Base-by-base conservation (phyloP, 2,329 filamentous ascomycete genomes). In the Cytospora paraplurivora region DNA sequence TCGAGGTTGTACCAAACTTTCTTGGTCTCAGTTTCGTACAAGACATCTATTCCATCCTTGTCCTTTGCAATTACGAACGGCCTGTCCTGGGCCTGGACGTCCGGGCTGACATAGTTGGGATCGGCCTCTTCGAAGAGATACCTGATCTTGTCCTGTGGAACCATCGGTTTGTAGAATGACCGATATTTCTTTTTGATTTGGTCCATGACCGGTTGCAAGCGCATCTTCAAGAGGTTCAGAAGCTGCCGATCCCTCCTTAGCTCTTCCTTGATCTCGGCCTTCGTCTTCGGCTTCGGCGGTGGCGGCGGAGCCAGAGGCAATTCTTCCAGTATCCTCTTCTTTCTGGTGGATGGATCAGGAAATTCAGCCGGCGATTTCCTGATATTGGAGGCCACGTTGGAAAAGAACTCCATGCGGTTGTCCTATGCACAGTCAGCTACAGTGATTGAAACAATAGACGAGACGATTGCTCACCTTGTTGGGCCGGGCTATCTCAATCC, bases 1-100 rank as follows among this genome's bases (percentile, higher is more conserved):
- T 98, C 93, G 53, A 99, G 81, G 69, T 99, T 99, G 80, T 97
- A 98, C 75, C 89, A 98, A 75, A 93, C 95, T 74, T 95, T 97
- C 63, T 87, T 87, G 1, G 87, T 91, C 1, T 84, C 83, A 6
- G 86, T 87, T 68, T 98, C 91, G 47, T 87, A 81, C 52, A 99
- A 79, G 17, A 93, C 93, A 49, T 86, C 82, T 12, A 90, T 86
- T 10, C 90, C 93, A 67, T 95, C 85, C 67, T 88, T 88, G 73
- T 99, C 94, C 69, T 86, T 88, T 47, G 86, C 86, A 65, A 93
- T 87, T 71, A 93, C 91, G 72, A 86, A 98, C 1, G 93, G 93
- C 52, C 93, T 85, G 62, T 82, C 79, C 12, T 82, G 81, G 53
- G 88, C 85, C 21, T 47, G 44, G 4, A 47, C 69, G 63, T 87